Evolutionary conservation across 2,329 filamentous ascomycete genomes (phyloP).

Genomic region (Polytolypa hystricis): DNA sequence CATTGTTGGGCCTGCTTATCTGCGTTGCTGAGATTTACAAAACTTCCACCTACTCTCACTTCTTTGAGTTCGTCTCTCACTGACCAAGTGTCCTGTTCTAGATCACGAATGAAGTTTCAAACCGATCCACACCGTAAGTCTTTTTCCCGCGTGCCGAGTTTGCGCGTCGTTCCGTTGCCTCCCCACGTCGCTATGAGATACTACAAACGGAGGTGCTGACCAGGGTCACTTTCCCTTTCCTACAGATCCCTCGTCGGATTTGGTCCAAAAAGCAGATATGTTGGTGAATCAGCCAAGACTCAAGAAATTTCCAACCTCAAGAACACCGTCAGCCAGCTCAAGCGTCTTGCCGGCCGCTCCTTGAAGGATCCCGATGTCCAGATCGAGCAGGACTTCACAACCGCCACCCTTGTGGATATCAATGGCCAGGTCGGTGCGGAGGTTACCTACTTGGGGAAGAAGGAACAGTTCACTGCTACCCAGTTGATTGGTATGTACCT

Average conservation of each 20-base stretch:
- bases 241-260: constrained; percentile 84
- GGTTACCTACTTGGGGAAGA: constrained; percentile 86
- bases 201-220: constrained; percentile 7
- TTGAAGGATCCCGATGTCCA: constrained; percentile 85
- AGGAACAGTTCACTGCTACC: constrained; percentile 87
- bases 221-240: constrained; percentile 12
- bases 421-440: constrained; percentile 92
- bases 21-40: neutral
- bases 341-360: constrained; percentile 79
- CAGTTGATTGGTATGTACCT: constrained; percentile 94
- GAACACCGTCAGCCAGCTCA: constrained; percentile 90
- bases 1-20: neutral
- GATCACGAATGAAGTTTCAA: constrained; percentile 99
- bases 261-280: constrained; percentile 82
- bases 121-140: constrained; percentile 92
- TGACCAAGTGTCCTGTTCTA: constrained; percentile 29
- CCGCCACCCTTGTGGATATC: constrained; percentile 74
- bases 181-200: constrained; percentile 15
- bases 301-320: constrained; percentile 99
- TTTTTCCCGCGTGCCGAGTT: constrained; percentile 4
- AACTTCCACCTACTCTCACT: constrained; percentile 10
- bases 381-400: constrained; percentile 85
- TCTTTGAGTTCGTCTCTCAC: constrained; percentile 12
- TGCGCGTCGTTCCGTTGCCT: too few relatives aligned
- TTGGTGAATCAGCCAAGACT: constrained; percentile 93